Base-by-base conservation (phyloP, 306 rosid genomes). In the Sindora glabra region DNA sequence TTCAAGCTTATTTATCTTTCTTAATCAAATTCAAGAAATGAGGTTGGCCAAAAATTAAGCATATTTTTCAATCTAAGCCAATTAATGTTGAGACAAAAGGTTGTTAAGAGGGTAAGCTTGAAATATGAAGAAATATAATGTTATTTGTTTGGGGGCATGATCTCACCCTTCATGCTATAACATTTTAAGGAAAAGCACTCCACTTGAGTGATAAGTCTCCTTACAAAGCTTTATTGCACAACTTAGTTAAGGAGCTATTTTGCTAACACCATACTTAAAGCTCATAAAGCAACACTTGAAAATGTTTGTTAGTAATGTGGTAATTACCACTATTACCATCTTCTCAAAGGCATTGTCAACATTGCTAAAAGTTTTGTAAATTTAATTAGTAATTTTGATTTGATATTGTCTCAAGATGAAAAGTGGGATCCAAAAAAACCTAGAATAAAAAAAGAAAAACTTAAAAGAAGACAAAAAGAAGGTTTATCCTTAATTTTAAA, bases 181-280 rank as follows among this genome's bases (percentile, higher is more conserved):
- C 64, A 59, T 76, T 75, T 64, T 85, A 91, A 96, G 85, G 98
- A 95, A 83, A 84, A 72, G 92, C 74, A 89, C 88, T 88, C 92
- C 90, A 46, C 47, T 88, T 49, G 85, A 75, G 81, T 81, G 95
- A 89, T 92, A 81, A 80, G 95, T 88, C 88, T 91, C 98, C 78
- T 96, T 95, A 16, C 86, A 85, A 25, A 83, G 82, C 79, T 87
- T 66, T n/a, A n/a, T 48, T 91, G 98, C 15, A 89, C 92, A 67
- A 96, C 98, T 71, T 32, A 87, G 36, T 49, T 91, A 65, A 79
- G 79, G 79, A 74, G 67, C 51, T 91, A 96, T 11, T 91, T 91
- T 74, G 98, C 83, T 41, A 96, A 91, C 66, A 91, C 98, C 21
- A 91, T 91, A 61, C 76, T 91, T 21, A 91, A 88, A 81, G 98